phyloP scores from a whole-genome alignment of 2,329 filamentous ascomycete genomes.

The Trichothecium roseum region DNA sequence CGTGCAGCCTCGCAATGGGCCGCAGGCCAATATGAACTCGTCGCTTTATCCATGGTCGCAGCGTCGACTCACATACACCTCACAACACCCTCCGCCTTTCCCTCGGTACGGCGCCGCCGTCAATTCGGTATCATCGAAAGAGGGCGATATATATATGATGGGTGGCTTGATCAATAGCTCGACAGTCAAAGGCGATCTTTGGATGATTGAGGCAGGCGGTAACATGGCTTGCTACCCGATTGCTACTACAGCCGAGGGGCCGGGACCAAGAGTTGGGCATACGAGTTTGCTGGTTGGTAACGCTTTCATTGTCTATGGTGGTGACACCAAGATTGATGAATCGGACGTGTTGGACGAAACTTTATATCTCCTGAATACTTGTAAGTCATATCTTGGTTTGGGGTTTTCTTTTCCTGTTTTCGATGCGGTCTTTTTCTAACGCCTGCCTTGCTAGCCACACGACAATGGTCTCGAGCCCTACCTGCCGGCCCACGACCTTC shows the following conservation, averaged over 20 bases:
- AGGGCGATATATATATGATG: constrained; percentile 97
- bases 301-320: constrained; percentile 97
- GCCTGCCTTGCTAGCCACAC: constrained; percentile 55
- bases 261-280: constrained; percentile 89
- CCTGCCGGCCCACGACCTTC: constrained; percentile 78
- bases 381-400: constrained; percentile 45
- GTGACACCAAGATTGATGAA: constrained; percentile 95
- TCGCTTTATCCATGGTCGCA: constrained; percentile 96
- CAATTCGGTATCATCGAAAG: constrained; percentile 85
- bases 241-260: constrained; percentile 84
- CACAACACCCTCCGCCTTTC: constrained; percentile 75
- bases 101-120: constrained; percentile 95
- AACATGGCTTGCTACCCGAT: constrained; percentile 88
- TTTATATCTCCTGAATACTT: constrained; percentile 91
- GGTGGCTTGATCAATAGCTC: constrained; percentile 90
- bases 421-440: neutral
- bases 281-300: constrained; percentile 91
- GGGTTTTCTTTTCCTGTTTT: constrained; percentile 1
- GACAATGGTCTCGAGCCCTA: constrained; percentile 93
- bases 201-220: constrained; percentile 89
- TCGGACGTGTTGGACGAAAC: constrained; percentile 88
- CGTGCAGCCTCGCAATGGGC: constrained; percentile 44
- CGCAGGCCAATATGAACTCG: constrained; percentile 52
- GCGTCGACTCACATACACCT: constrained; percentile 74
- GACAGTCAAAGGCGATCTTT: constrained; percentile 92